Conservation (phyloP, 1,284 basidiomycete species). For the Anthracocystis walkeri region DNA sequence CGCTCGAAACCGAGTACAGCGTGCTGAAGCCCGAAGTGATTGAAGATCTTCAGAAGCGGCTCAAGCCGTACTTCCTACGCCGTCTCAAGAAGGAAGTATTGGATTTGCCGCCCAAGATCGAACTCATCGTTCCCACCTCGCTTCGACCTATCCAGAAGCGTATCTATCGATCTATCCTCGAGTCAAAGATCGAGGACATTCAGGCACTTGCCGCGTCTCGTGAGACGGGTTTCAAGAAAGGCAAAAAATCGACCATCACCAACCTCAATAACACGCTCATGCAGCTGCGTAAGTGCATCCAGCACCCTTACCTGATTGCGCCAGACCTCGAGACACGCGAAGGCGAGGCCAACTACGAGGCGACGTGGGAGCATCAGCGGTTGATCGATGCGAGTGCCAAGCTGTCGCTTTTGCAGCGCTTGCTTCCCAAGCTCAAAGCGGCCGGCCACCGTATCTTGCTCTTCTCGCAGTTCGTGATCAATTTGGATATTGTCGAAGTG, state of each 20-base stretch:
- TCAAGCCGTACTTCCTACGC: conserved; percentile 91
- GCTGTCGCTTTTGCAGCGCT: conserved; percentile 64
- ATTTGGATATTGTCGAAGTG: conserved; percentile 68
- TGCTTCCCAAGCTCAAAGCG: conserved; percentile 68
- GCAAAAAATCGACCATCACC: conserved; percentile 44
- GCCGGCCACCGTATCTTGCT: conserved; percentile 67
- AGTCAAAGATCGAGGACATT: conserved; percentile 57
- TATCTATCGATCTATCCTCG: conserved; percentile 76
- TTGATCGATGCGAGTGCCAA: conserved; percentile 88
- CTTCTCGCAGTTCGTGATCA: conserved; percentile 68
- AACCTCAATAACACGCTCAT: conserved; percentile 64
- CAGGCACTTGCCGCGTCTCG: conserved; percentile 48
- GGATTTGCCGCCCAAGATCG: conserved; percentile 84
- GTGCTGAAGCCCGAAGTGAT: conserved; percentile 61
- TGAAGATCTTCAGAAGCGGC: conserved; percentile 79
- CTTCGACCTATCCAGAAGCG: conserved; percentile 89
- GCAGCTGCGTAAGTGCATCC: conserved; percentile 65
- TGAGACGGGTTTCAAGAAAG: conserved; percentile 17
- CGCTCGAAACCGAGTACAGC: conserved; percentile 48
- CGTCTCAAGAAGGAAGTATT: conserved; percentile 93
- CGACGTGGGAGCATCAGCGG: conserved; percentile 79
- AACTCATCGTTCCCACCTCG: conserved; percentile 87
- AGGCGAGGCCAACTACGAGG: conserved; percentile 75
- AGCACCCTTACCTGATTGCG: conserved; percentile 78
- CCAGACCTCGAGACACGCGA: conserved; percentile 77